Evolutionary conservation across 176 grass and related monocot species (phyloP).

Genomic region (Ensete glaucum): DNA sequence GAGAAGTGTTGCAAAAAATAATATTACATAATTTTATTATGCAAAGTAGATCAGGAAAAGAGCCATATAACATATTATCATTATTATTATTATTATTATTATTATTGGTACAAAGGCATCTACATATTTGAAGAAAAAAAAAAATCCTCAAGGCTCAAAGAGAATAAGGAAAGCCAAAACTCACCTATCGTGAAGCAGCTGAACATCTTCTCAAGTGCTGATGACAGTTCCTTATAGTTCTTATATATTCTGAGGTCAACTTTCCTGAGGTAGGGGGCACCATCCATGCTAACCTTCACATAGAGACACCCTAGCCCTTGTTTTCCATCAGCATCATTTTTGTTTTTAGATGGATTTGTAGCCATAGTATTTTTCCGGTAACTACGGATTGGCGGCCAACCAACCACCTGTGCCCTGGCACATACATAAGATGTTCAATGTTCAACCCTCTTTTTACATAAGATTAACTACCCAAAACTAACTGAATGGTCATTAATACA

Average conservation of each 20-base stretch:
- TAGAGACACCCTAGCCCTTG: constrained; percentile 46
- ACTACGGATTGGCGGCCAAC: constrained; percentile 82
- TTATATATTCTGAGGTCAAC: constrained; percentile 74
- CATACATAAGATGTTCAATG: constrained; percentile 2
- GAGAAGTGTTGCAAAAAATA: too few relatives aligned
- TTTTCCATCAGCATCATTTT: constrained; percentile 46
- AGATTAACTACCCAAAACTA: background rate
- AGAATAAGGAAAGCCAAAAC: constrained; percentile 1
- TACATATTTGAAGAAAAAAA: background rate
- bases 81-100: background rate
- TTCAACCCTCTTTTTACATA: background rate
- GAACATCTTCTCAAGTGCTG: constrained; percentile 83
- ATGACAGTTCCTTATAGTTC: constrained; percentile 60
- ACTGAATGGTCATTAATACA: background rate
- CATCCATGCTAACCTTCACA: constrained; percentile 92
- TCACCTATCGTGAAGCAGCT: constrained; percentile 65
- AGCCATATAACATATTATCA: background rate
- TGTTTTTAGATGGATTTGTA: constrained; percentile 44
- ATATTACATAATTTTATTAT: background rate
- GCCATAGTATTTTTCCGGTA: constrained; percentile 75
- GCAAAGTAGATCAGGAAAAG: background rate
- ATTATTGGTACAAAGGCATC: background rate
- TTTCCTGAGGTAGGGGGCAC: constrained; percentile 76
- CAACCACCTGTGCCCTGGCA: constrained; percentile 77
- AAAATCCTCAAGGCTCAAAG: too few relatives aligned